Evolutionary conservation across 2,329 filamentous ascomycete species (phyloP).

Genomic region (Kalaharituber pfeilii): DNA sequence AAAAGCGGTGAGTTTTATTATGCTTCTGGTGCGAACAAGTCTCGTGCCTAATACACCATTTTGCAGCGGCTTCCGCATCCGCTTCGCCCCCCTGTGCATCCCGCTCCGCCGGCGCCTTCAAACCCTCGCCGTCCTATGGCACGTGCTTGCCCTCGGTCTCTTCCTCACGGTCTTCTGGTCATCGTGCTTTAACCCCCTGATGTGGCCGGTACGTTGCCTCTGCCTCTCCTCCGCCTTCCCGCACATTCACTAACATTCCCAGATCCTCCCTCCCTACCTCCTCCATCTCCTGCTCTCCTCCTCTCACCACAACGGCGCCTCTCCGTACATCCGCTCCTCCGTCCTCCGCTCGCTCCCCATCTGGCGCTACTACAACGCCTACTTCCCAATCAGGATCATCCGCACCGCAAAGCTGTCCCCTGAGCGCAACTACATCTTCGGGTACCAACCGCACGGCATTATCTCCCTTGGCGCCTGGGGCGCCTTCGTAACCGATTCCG

Average conservation of each 20-base stretch:
- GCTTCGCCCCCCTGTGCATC: constrained; percentile 66
- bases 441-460: constrained; percentile 94
- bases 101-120: constrained; percentile 55
- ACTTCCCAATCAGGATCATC: constrained; percentile 79
- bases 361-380: constrained; percentile 80
- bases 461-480: constrained; percentile 93
- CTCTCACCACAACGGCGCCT: constrained; percentile 55
- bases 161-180: constrained; percentile 73
- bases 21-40: not conserved
- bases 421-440: constrained; percentile 85
- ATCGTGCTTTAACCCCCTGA: constrained; percentile 74
- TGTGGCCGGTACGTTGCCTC: constrained; percentile 73
- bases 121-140: constrained; percentile 59
- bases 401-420: constrained; percentile 63
- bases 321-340: constrained; percentile 52
- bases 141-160: constrained; percentile 53
- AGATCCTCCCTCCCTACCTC: constrained; percentile 51
- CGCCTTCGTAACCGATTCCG: constrained; percentile 63
- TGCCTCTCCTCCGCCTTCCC: constrained; percentile 27
- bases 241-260: not conserved
- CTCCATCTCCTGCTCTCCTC: constrained; percentile 69
- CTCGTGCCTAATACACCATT: not conserved
- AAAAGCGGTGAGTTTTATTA: not conserved
- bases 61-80: constrained; percentile 36
- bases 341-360: constrained; percentile 54